phyloP scores from a whole-genome alignment of 2,329 filamentous ascomycete species.

The Elsinoe perseae region DNA sequence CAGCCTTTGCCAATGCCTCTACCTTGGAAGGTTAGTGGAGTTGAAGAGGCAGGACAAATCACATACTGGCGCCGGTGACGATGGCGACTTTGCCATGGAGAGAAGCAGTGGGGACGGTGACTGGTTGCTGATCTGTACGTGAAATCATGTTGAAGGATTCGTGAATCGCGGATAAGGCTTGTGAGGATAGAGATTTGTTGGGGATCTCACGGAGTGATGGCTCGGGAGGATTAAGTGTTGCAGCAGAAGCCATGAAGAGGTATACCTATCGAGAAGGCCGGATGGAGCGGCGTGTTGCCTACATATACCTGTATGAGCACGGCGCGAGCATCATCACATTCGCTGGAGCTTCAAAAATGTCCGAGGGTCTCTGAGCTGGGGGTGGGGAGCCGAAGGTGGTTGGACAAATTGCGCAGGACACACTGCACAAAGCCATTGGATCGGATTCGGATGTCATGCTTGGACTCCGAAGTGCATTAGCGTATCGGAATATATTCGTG shows the following conservation, averaged over 20 bases:
- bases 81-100: slow-evolving; percentile 50
- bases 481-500: slow-evolving; percentile 1
- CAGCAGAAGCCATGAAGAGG: slow-evolving; percentile 6
- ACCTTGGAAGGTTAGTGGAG: slow-evolving; percentile 34
- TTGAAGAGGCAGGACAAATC: not conserved
- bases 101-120: slow-evolving; percentile 40
- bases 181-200: not conserved
- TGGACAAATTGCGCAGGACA: not conserved
- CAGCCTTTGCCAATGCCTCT: slow-evolving; percentile 61
- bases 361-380: slow-evolving; percentile 4
- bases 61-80: slow-evolving; percentile 48
- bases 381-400: slow-evolving; percentile 10
- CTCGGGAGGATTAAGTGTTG: not conserved
- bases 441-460: not conserved
- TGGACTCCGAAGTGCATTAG: slow-evolving; percentile 6
- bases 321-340: not conserved
- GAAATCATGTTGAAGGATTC: slow-evolving; percentile 7
- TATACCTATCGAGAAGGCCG: not conserved
- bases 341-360: not conserved
- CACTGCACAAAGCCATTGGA: not conserved
- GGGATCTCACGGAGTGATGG: not conserved
- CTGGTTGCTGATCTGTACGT: slow-evolving; percentile 21
- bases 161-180: not conserved
- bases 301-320: slow-evolving; percentile 1
- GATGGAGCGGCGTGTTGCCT: not conserved